phyloP scores from a whole-genome alignment of 495 filamentous ascomycete genomes.

The Trichocladium antarcticum region DNA sequence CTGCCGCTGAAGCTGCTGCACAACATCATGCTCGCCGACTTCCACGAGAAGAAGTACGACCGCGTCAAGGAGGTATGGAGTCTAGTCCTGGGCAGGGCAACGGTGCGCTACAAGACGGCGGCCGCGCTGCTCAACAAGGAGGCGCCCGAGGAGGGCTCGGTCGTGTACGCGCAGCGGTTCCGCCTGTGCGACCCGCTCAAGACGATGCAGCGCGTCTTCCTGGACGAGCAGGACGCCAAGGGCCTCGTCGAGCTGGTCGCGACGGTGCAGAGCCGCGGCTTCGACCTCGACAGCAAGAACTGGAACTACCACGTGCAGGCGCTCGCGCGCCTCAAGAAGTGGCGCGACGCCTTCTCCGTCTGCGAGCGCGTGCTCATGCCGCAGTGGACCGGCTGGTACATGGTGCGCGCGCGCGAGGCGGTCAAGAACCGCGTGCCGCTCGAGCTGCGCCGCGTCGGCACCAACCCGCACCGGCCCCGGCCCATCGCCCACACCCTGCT shows the following conservation, averaged over 20 bases:
- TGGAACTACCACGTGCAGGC: conserved; percentile 51
- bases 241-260: conserved; percentile 41
- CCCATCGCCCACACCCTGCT: conserved; percentile 33
- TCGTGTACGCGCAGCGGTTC: conserved; percentile 47
- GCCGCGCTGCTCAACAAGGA: not conserved
- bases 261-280: conserved; percentile 49
- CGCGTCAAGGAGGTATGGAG: conserved; percentile 57
- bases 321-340: conserved; percentile 34
- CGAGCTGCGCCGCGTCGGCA: conserved; percentile 26
- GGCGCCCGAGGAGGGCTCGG: conserved; percentile 1
- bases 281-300: conserved; percentile 49
- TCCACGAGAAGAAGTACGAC: conserved; percentile 43
- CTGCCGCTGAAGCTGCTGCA: conserved; percentile 49
- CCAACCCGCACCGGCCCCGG: conserved; percentile 22
- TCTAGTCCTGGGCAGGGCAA: conserved; percentile 42
- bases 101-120: conserved; percentile 26
- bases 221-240: conserved; percentile 33
- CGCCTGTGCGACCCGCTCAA: conserved; percentile 46
- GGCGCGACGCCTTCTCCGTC: conserved; percentile 47
- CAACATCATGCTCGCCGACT: conserved; percentile 53
- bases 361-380: conserved; percentile 68
- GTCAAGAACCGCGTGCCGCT: conserved; percentile 23
- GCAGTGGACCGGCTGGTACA: conserved; percentile 59
- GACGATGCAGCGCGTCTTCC: conserved; percentile 50
- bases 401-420: conserved; percentile 13